phyloP scores from a whole-genome alignment of 768 basidiomycete species.

The Mycena galopus region DNA sequence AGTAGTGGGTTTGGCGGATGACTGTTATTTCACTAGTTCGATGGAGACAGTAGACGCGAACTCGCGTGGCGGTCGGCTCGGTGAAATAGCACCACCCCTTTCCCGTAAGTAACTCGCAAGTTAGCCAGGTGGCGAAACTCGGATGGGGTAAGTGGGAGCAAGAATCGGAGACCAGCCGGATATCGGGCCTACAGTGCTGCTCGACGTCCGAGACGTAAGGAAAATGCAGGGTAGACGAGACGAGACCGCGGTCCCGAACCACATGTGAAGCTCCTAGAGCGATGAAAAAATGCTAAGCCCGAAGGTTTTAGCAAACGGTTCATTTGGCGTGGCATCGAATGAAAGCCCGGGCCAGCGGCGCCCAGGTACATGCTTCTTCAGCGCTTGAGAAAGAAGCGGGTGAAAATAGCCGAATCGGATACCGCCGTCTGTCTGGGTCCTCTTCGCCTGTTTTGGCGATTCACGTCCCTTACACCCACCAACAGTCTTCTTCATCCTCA shows the following conservation, averaged over 20 bases:
- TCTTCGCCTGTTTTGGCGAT: background rate
- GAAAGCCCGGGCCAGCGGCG: background rate
- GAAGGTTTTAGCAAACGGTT: background rate
- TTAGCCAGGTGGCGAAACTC: background rate
- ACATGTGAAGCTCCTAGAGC: background rate
- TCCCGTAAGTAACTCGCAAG: background rate
- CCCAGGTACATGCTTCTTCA: constrained; percentile 9
- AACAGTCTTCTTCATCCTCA: constrained; percentile 6
- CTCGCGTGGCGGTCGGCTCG: background rate
- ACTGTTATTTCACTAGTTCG: background rate
- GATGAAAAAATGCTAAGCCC: background rate
- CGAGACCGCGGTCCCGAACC: constrained; percentile 5
- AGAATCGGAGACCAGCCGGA: background rate
- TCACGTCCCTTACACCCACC: constrained; percentile 12
- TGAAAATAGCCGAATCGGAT: background rate
- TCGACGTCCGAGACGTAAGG: no score
- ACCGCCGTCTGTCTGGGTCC: background rate
- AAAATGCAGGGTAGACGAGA: background rate
- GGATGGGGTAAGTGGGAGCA: background rate
- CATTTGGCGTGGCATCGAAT: background rate
- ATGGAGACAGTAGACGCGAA: background rate
- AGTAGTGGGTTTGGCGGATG: background rate
- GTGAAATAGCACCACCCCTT: background rate
- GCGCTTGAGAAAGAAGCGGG: background rate
- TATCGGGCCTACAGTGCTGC: background rate